Evolutionary conservation across 2,329 filamentous ascomycete species (phyloP).

Genomic region (Sarocladium oryzae): DNA sequence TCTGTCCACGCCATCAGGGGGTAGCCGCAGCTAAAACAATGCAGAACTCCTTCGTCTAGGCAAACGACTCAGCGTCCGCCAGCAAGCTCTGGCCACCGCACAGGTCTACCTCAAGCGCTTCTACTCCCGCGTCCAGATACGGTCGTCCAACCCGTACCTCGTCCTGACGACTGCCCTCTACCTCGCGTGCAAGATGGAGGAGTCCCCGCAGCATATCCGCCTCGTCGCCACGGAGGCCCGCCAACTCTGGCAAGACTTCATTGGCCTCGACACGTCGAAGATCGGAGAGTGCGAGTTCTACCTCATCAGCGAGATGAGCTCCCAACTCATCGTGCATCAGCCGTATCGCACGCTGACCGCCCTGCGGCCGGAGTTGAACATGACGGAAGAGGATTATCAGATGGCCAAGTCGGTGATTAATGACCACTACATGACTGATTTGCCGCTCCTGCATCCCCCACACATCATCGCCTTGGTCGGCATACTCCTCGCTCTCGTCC

Average conservation of each 20-base stretch:
- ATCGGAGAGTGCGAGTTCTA: slow-evolving; percentile 92
- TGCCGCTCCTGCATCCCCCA: slow-evolving; percentile 80
- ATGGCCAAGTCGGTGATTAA: slow-evolving; percentile 82
- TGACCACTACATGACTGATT: slow-evolving; percentile 86
- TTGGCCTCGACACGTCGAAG: slow-evolving; percentile 70
- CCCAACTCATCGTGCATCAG: slow-evolving; percentile 83
- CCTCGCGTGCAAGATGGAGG: slow-evolving; percentile 95
- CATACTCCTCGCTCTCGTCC: slow-evolving; percentile 75
- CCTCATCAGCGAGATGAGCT: slow-evolving; percentile 84
- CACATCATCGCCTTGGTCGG: slow-evolving; percentile 83
- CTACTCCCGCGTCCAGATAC: slow-evolving; percentile 85
- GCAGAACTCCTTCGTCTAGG: slow-evolving; percentile 75
- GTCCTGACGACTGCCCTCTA: slow-evolving; percentile 92
- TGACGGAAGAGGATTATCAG: slow-evolving; percentile 71
- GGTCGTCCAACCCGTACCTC: slow-evolving; percentile 87
- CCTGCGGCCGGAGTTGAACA: slow-evolving; percentile 60
- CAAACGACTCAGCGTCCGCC: slow-evolving; percentile 75
- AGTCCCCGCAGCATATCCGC: slow-evolving; percentile 92
- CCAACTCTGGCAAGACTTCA: slow-evolving; percentile 74
- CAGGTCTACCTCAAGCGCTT: slow-evolving; percentile 94
- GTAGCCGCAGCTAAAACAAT: not conserved
- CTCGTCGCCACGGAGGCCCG: slow-evolving; percentile 83
- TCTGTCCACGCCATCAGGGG: not conserved
- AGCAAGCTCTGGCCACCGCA: slow-evolving; percentile 89
- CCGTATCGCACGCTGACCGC: slow-evolving; percentile 77